These are phyloP conservation scores for Solanum hybrid DNA, from an alignment of 305 asterid species.

Conservation along the genomic window DNA sequence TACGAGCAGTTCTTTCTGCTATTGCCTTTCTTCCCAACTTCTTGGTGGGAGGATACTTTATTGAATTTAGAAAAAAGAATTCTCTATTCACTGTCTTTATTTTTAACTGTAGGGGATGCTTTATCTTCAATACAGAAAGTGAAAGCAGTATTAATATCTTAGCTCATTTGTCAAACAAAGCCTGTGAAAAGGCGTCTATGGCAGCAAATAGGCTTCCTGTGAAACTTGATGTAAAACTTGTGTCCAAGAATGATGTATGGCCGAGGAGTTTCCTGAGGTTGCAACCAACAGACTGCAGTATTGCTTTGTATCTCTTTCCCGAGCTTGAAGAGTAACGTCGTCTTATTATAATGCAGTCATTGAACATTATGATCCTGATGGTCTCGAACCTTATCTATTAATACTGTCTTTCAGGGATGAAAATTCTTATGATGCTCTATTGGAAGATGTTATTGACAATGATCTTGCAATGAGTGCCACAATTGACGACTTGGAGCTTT, in stretches of 20 bases:
- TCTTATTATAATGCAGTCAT: background rate
- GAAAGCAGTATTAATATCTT: constrained; percentile 20
- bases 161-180: constrained; percentile 33
- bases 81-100: background rate
- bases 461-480: constrained; percentile 30
- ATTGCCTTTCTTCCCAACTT: background rate
- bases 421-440: constrained; percentile 27
- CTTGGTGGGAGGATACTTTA: background rate
- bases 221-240: constrained; percentile 26
- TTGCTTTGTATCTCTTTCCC: constrained; percentile 39
- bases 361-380: background rate
- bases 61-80: background rate
- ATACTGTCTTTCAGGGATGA: constrained; percentile 27
- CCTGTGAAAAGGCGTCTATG: constrained; percentile 23
- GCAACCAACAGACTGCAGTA: constrained; percentile 34
- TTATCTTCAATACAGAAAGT: constrained; percentile 13
- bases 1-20: background rate
- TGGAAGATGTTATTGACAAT: constrained; percentile 19
- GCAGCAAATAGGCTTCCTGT: constrained; percentile 31
- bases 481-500: constrained; percentile 29
- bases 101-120: constrained; percentile 36
- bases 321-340: constrained; percentile 13
- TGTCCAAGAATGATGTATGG: constrained; percentile 34
- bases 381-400: background rate
- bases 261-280: constrained; percentile 28